Evolutionary conservation across 306 rosid genomes (phyloP).

Genomic region (Neltuma alba): DNA sequence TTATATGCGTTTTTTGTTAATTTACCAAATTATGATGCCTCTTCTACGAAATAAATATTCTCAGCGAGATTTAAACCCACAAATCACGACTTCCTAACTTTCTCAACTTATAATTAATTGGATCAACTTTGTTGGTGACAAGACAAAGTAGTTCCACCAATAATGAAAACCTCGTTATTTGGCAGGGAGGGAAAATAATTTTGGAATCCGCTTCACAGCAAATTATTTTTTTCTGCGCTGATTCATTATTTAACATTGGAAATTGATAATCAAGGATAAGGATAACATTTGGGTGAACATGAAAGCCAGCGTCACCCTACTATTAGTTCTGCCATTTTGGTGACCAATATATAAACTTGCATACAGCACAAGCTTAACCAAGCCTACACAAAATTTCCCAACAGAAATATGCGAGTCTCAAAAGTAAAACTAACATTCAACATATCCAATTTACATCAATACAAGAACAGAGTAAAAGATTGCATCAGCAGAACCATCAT

Average conservation of each 20-base stretch:
- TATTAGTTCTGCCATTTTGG: slow-evolving; percentile 37
- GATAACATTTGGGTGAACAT: slow-evolving; percentile 19
- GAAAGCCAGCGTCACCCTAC: slow-evolving; percentile 24
- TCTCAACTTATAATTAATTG: no score
- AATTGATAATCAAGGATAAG: not conserved
- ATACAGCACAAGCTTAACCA: slow-evolving; percentile 35
- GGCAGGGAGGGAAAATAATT: no score
- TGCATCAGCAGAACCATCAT: slow-evolving; percentile 27
- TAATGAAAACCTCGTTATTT: no score
- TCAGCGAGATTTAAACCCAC: no score
- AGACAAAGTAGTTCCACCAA: no score
- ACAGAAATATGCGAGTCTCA: slow-evolving; percentile 23
- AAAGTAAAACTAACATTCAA: slow-evolving; percentile 38
- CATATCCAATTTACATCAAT: slow-evolving; percentile 55
- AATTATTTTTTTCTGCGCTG: no score
- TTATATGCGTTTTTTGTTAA: not conserved
- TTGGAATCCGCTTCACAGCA: not conserved
- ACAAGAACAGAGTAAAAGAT: slow-evolving; percentile 32
- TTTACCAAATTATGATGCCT: not conserved
- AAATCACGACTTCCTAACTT: no score
- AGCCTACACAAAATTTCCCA: not conserved
- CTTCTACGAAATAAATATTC: no score
- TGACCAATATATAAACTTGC: slow-evolving; percentile 31
- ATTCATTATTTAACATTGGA: no score
- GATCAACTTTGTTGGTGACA: no score